A percentile compares a stretch with the other conserved stretches of the same genome.
Conservation (phyloP, 139 green algal species). For the Tetradesmus lagerheimii region DNA sequence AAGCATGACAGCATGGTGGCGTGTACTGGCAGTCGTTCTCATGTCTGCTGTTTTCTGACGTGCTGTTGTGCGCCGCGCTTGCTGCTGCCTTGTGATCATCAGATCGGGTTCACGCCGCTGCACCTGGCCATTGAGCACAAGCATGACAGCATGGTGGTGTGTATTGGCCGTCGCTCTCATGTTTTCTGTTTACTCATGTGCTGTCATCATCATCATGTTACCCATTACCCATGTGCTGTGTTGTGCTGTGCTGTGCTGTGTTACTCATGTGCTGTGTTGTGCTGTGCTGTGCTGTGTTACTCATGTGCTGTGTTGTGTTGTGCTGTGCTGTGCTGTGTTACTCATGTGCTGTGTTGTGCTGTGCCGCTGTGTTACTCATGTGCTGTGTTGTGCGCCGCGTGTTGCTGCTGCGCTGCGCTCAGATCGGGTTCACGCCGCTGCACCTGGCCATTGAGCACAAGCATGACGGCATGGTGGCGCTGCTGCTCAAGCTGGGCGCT, state of each 20-base stretch:
- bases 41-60: too few relatives aligned
- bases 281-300: too few relatives aligned
- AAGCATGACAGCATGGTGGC: constrained; percentile 18
- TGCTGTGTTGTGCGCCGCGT: not conserved
- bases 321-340: not conserved
- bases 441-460: constrained; percentile 36
- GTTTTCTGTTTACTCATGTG: too few relatives aligned
- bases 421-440: constrained; percentile 28
- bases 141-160: constrained; percentile 7
- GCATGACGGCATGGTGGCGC: not conserved
- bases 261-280: too few relatives aligned
- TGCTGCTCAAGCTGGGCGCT: constrained; percentile 25
- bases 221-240: too few relatives aligned
- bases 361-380: not conserved
- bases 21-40: too few relatives aligned
- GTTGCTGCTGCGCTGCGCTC: not conserved
- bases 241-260: too few relatives aligned
- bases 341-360: too few relatives aligned
- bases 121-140: constrained; percentile 32
- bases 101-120: constrained; percentile 25
- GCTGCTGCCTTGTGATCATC: not conserved
- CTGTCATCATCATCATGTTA: too few relatives aligned
- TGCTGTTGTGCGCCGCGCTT: not conserved
- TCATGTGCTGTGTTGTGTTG: not conserved
- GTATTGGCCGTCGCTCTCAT: too few relatives aligned